phyloP scores from a whole-genome alignment of 2,329 filamentous ascomycete species.

The Curvularia lunata region DNA sequence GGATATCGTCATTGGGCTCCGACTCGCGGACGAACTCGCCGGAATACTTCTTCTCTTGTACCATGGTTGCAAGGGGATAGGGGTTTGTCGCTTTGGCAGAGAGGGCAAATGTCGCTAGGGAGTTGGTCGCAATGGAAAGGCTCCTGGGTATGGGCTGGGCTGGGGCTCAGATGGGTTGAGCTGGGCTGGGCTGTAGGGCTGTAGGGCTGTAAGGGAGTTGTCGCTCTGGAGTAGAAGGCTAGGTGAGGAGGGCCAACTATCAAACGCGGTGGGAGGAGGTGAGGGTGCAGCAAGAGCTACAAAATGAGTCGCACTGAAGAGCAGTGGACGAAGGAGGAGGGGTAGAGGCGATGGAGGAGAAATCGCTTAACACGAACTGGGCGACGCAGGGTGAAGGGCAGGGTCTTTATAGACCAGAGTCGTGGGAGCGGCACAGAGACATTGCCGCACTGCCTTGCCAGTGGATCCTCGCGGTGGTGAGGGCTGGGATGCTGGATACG shows the following conservation, averaged over 20 bases:
- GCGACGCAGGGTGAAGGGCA: slow-evolving; percentile 18
- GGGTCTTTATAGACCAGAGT: slow-evolving; percentile 36
- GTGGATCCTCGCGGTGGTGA: slow-evolving; percentile 34
- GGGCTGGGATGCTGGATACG: slow-evolving; percentile 26
- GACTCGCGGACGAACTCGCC: slow-evolving; percentile 39
- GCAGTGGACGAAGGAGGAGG: slow-evolving; percentile 27
- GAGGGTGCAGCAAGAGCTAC: slow-evolving; percentile 29
- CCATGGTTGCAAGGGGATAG: slow-evolving; percentile 35
- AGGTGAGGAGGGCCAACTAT: slow-evolving; percentile 17
- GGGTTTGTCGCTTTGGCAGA: slow-evolving; percentile 21
- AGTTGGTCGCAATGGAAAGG: slow-evolving; percentile 18
- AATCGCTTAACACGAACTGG: slow-evolving; percentile 21
- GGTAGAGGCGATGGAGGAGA: slow-evolving; percentile 21
- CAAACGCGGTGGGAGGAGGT: slow-evolving; percentile 23
- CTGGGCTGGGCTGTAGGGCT: slow-evolving; percentile 1
- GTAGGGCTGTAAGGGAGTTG: slow-evolving; percentile 8
- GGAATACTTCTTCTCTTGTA: slow-evolving; percentile 41
- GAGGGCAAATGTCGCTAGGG: slow-evolving; percentile 18
- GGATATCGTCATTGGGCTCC: slow-evolving; percentile 33
- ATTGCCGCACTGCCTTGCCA: slow-evolving; percentile 23
- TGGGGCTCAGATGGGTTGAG: not conserved
- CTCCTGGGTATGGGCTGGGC: slow-evolving; percentile 19
- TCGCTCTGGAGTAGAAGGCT: slow-evolving; percentile 24
- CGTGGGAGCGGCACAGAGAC: slow-evolving; percentile 27
- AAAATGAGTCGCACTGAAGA: slow-evolving; percentile 32